A percentile compares a stretch with the other conserved stretches of the same genome.
phyloP scores from a whole-genome alignment of 140 eudicot species.

The Senecio squalidus region DNA sequence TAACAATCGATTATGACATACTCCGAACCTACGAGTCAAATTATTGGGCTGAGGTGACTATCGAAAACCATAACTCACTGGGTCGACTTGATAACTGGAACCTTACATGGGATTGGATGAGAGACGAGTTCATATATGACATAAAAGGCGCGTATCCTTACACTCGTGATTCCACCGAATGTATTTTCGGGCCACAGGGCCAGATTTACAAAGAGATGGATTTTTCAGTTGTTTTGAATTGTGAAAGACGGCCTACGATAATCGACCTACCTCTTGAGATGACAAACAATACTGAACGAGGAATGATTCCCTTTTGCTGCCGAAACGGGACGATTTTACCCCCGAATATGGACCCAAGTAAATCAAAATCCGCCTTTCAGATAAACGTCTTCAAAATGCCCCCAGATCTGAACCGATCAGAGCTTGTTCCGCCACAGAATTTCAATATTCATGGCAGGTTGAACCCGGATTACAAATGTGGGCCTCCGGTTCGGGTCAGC shows the following conservation, averaged over 20 bases:
- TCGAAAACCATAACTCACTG: conserved; percentile 69
- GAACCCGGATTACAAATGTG: conserved; percentile 88
- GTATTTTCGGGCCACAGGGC: conserved; percentile 74
- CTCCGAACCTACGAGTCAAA: conserved; percentile 48
- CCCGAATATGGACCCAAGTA: conserved; percentile 78
- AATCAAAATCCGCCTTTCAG: conserved; percentile 70
- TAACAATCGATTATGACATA: conserved; percentile 82
- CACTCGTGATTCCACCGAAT: conserved; percentile 58
- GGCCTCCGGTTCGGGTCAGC: conserved; percentile 85
- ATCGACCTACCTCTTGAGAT: conserved; percentile 66
- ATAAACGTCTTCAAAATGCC: conserved; percentile 83
- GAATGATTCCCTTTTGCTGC: conserved; percentile 79
- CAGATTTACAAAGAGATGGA: conserved; percentile 38
- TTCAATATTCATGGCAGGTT: conserved; percentile 72
- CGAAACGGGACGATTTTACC: conserved; percentile 96
- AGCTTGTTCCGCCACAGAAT: conserved; percentile 80
- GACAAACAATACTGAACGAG: conserved; percentile 68
- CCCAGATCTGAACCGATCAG: conserved; percentile 73
- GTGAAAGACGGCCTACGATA: conserved; percentile 72
- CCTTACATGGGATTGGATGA: conserved; percentile 94
- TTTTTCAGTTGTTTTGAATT: conserved; percentile 69
- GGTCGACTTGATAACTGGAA: conserved; percentile 97
- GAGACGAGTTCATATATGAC: conserved; percentile 69
- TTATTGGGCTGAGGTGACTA: conserved; percentile 88
- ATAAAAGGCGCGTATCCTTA: conserved; percentile 77